Evolutionary conservation across 2,329 filamentous ascomycete genomes (phyloP), one percentile per base, ranked within the genome.

Genomic region (Orbilia quercus): DNA sequence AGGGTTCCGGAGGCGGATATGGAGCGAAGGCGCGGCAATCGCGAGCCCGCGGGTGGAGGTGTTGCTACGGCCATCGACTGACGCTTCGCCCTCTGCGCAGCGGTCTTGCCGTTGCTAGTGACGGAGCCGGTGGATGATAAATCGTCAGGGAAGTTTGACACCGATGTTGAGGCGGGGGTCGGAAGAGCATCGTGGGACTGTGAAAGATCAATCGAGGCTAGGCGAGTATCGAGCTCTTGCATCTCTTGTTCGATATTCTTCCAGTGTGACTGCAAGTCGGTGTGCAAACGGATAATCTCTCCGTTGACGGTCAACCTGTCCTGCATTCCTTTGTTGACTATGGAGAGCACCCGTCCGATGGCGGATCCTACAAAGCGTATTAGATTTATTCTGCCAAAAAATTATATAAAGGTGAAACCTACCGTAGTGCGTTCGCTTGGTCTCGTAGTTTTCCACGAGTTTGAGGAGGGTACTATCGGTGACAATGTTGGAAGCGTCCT

Each of bases 221-320:
- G 80, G 14, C 87, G 82, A 5, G 84, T 79, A 79, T 96, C 91
- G 82, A 95, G 88, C 3, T 93, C 90, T 69, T 84, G 85, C 82
- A 95, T 94, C 75, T 91, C 87, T 12, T 85, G 84, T 78, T 92
- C 91, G 57, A 97, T 82, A 2, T 87, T 85, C 75, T 89, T 86
- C 87, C 93, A 96, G 77, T 90, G 89, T n/a, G 87, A 84, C 78
- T 92, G 89, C 83, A 97, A 90, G 77, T 98, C 93, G 5, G 88
- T 87, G 78, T 96, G 90, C 31, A 98, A 84, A 47, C 92, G 88
- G 25, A 98, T 81, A 75, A 98, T 95, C 81, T 98, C 95, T 47
- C 95, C 95, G 79, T 99, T 98, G 63, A 98, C 92, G 0, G 95
- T 98, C 54, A 97, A 84, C n/a, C 95, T 88, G 79, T 98, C 92